Conservation (phyloP, 2,329 filamentous ascomycete species). For the Microdochium bolleyi region DNA sequence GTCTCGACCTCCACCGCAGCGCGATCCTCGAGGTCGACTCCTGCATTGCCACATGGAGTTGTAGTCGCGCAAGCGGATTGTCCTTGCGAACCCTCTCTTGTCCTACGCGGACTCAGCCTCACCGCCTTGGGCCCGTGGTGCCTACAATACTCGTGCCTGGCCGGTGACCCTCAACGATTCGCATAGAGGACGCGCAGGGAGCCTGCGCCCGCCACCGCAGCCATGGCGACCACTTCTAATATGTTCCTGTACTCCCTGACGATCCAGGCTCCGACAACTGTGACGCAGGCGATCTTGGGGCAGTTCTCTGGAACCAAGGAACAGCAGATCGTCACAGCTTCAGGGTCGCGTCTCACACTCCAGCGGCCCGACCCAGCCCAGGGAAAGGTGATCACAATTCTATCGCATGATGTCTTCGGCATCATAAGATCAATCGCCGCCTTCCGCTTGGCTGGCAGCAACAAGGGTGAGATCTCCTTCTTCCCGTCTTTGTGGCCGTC, state of each 20-base stretch:
- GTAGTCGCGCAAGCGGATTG: neutral
- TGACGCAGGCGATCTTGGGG: slow-evolving; percentile 85
- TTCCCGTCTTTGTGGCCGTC: slow-evolving; percentile 37
- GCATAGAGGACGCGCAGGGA: slow-evolving; percentile 15
- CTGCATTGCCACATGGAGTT: neutral
- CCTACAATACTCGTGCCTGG: neutral
- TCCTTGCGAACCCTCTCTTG: neutral
- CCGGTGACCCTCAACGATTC: neutral
- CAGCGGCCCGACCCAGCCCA: slow-evolving; percentile 78
- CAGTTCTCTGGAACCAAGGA: slow-evolving; percentile 96
- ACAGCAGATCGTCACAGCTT: slow-evolving; percentile 93
- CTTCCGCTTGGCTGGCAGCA: slow-evolving; percentile 88
- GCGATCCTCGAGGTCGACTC: neutral
- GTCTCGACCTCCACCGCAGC: neutral
- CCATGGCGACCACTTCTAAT: slow-evolving; percentile 94
- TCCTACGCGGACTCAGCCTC: neutral
- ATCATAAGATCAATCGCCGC: slow-evolving; percentile 85
- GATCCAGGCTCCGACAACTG: slow-evolving; percentile 82
- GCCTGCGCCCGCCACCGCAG: slow-evolving; percentile 20
- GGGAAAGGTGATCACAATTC: slow-evolving; percentile 76
- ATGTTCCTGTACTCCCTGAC: slow-evolving; percentile 99
- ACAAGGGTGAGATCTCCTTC: slow-evolving; percentile 70
- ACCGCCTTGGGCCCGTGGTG: neutral
- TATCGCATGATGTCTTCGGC: slow-evolving; percentile 92
- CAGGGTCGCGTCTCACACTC: slow-evolving; percentile 81